Evolutionary conservation across 2,329 filamentous ascomycete genomes (phyloP).

Genomic region (Sclerotinia sclerotiorum): DNA sequence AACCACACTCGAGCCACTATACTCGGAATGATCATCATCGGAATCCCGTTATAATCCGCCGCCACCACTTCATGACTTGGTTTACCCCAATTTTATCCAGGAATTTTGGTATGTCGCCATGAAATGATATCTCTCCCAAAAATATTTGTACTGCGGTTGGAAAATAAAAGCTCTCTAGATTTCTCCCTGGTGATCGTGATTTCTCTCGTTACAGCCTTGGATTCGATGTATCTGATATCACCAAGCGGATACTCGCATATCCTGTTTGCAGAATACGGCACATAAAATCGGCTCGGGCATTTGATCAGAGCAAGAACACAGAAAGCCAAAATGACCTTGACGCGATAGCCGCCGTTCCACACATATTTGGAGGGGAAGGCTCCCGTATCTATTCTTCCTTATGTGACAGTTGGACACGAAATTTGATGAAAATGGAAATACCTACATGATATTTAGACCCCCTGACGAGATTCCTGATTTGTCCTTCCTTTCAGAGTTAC

Average conservation of each 20-base stretch:
- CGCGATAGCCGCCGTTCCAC: constrained; percentile 21
- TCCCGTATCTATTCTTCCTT: neutral
- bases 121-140: neutral
- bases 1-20: constrained; percentile 8
- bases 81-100: too few species aligned
- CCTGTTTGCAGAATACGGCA: constrained; percentile 14
- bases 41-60: constrained; percentile 1
- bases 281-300: constrained; percentile 7
- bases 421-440: constrained; percentile 15
- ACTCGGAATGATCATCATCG: constrained; percentile 6
- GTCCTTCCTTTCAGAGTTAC: constrained; percentile 6
- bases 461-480: constrained; percentile 6
- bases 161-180: neutral
- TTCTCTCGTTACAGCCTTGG: neutral
- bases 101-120: neutral
- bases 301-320: constrained; percentile 2
- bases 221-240: constrained; percentile 12
- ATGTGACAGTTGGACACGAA: constrained; percentile 14
- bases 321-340: neutral
- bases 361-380: neutral
- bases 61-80: constrained; percentile 10
- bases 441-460: constrained; percentile 11
- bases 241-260: constrained; percentile 10
- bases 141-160: neutral
- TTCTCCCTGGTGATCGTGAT: neutral